These are phyloP conservation scores for Amphirosellinia nigrospora DNA, from an alignment of 495 filamentous ascomycete genomes.

Conservation along the genomic window DNA sequence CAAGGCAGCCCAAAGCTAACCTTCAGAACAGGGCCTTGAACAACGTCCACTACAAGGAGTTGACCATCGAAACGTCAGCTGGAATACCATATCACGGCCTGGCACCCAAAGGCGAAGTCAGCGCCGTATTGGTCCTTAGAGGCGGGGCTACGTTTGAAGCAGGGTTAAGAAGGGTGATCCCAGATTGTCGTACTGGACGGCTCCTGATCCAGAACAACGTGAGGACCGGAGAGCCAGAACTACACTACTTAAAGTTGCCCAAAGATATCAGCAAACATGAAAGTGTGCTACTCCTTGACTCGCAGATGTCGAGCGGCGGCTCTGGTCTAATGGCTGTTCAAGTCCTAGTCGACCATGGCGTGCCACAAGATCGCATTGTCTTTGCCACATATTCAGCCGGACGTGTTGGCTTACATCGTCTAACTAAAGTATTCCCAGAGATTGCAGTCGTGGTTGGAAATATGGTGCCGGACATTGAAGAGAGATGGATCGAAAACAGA, in stretches of 20 bases:
- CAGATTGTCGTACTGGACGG: slow-evolving; percentile 88
- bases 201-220: slow-evolving; percentile 89
- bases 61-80: slow-evolving; percentile 70
- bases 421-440: slow-evolving; percentile 85
- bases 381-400: slow-evolving; percentile 88
- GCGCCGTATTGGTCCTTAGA: slow-evolving; percentile 85
- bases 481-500: slow-evolving; percentile 80
- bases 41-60: slow-evolving; percentile 66
- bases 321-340: slow-evolving; percentile 96
- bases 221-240: slow-evolving; percentile 83
- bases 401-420: slow-evolving; percentile 76
- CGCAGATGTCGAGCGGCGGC: slow-evolving; percentile 92
- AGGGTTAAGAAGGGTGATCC: slow-evolving; percentile 84
- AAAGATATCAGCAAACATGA: slow-evolving; percentile 71
- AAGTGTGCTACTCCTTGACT: slow-evolving; percentile 84
- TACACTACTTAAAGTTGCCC: slow-evolving; percentile 85
- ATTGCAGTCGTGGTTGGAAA: slow-evolving; percentile 82
- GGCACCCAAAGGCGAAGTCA: slow-evolving; percentile 68
- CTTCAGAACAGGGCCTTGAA: slow-evolving; percentile 67
- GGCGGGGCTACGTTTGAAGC: slow-evolving; percentile 88
- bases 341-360: slow-evolving; percentile 91
- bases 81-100: slow-evolving; percentile 72
- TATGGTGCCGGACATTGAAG: slow-evolving; percentile 75
- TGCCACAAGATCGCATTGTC: slow-evolving; percentile 82
- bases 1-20: background rate